Evolutionary conservation across 2,329 filamentous ascomycete genomes (phyloP), one percentile per base, ranked within the genome.

Genomic region (Fusarium annulatum): DNA sequence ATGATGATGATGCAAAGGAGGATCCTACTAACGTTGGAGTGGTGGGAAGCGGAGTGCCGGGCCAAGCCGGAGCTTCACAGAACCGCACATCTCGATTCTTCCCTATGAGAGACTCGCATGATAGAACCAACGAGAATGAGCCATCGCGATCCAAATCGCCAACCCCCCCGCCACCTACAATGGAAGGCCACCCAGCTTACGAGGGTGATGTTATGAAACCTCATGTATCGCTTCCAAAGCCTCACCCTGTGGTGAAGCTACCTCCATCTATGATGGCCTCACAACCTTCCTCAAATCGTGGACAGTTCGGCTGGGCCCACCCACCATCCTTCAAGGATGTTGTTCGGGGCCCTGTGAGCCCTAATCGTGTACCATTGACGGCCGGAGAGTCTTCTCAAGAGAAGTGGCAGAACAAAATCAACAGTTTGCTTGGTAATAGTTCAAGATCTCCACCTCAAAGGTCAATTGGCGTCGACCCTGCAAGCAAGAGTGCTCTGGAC

Each of bases 321-420:
- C 80, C 81, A 28, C 77, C 78, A 21, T 64, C 79, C 8, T 79
- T 76, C 42, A 83, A 78, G 64, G 83, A 83, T 51, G 67, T 69
- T 21, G 64, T 72, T 10, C 75, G 78, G 42, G 76, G 69, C 26
- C 72, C 75, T 18, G 56, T 74, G 34, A 74, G 71, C 39, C 66
- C 77, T 34, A 69, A 77, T 19, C 74, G 73, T 28, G 69, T 62
- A 10, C 74, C 79, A 11, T 60, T 68, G 12, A 72, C 74, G 49
- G 75, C 77, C 30, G 78, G 79, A 21, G 85, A 86, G 56, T 82
- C 83, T 12, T 80, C 81, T 67, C 75, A 84, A 71, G 78, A 79
- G 59, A 87, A 87, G 61, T 96, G 95, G 95, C 94, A 97, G 81
- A 92, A 93, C 76, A 91, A 91, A 77, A 95, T 98, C 81, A 95